These are phyloP conservation scores for Rhodofomes roseus DNA, from an alignment of 1,284 basidiomycete genomes.

Conservation along the genomic window DNA sequence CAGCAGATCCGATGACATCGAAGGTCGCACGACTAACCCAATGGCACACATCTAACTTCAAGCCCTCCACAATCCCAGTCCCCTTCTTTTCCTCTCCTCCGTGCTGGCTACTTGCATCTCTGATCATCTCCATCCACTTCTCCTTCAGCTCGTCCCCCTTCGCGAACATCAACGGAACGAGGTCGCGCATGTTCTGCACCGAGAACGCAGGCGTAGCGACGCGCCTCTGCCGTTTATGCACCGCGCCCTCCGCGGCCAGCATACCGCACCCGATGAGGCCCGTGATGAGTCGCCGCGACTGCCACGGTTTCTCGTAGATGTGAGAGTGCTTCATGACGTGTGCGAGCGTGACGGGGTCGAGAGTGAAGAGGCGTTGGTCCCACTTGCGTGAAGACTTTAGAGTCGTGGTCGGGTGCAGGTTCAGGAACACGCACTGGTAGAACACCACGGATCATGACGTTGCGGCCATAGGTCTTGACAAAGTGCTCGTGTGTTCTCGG, in stretches of 20 bases:
- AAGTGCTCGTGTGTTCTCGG: constrained; percentile 49
- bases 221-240: constrained; percentile 72
- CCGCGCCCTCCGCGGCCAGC: constrained; percentile 70
- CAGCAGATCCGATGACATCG: constrained; percentile 76
- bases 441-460: constrained; percentile 58
- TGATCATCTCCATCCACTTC: constrained; percentile 50
- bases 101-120: constrained; percentile 10
- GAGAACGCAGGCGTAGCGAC: constrained; percentile 78
- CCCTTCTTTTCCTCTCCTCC: constrained; percentile 8
- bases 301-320: constrained; percentile 78
- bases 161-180: constrained; percentile 66
- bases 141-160: constrained; percentile 63
- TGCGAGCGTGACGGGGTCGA: constrained; percentile 68
- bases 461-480: constrained; percentile 37
- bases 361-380: constrained; percentile 71
- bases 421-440: constrained; percentile 46
- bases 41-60: constrained; percentile 59
- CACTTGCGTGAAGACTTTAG: constrained; percentile 43
- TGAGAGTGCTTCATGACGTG: constrained; percentile 67
- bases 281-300: constrained; percentile 68
- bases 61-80: constrained; percentile 21
- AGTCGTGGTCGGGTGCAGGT: background rate
- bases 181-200: constrained; percentile 62
- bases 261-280: constrained; percentile 74
- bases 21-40: constrained; percentile 78